Percentiles rank a stretch among this genome's conserved stretches.
Conservation (phyloP, 1,284 basidiomycete species). For the Microbotryum lychnidis-dioicae region DNA sequence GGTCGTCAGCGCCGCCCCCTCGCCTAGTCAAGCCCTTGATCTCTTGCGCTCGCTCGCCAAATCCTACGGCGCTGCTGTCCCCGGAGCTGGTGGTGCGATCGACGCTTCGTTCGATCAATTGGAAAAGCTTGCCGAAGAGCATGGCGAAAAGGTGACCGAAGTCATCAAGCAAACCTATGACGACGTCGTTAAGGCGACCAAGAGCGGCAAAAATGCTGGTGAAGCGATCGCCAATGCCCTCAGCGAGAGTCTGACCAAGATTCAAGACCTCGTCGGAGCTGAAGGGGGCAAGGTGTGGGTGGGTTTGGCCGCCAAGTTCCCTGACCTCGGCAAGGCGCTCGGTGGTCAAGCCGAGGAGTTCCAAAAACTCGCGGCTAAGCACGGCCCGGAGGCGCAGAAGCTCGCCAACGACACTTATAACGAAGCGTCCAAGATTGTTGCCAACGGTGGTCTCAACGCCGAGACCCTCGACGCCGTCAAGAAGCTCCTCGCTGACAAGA, state of each 20-base stretch:
- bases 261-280: conserved; percentile 28
- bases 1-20: conserved; percentile 39
- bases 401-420: conserved; percentile 29
- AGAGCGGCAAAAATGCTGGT: conserved; percentile 16
- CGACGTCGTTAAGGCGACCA: conserved; percentile 27
- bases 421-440: conserved; percentile 22
- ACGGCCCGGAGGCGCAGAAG: conserved; percentile 34
- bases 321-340: conserved; percentile 30
- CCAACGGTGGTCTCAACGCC: conserved; percentile 32
- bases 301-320: conserved; percentile 30
- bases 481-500: conserved; percentile 29
- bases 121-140: conserved; percentile 44
- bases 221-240: conserved; percentile 21
- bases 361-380: conserved; percentile 31
- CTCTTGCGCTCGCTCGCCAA: conserved; percentile 44
- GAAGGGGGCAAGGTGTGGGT: conserved; percentile 21
- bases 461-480: conserved; percentile 29
- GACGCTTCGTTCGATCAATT: conserved; percentile 46
- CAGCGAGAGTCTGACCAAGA: conserved; percentile 11
- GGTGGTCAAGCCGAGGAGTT: conserved; percentile 29
- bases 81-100: conserved; percentile 45
- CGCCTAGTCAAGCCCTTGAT: conserved; percentile 43
- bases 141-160: conserved; percentile 45
- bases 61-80: conserved; percentile 42
- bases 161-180: conserved; percentile 38